Evolutionary conservation across 768 basidiomycete species (phyloP).

Genomic region (Tulasnella sp.): DNA sequence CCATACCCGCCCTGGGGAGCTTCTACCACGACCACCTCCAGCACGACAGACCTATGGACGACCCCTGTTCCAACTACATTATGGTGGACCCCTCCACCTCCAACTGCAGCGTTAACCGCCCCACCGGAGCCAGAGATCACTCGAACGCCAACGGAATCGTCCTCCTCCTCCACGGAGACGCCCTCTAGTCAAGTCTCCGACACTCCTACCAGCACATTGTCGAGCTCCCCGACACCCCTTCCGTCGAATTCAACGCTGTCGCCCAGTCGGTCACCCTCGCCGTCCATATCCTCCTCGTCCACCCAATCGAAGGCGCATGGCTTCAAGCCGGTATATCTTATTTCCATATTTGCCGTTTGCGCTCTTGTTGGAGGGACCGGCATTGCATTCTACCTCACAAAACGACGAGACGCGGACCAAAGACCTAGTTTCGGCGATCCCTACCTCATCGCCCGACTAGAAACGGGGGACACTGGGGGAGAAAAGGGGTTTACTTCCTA

Average conservation of each 20-base stretch:
- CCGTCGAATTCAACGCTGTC: background rate
- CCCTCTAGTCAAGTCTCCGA: background rate
- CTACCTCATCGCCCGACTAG: background rate
- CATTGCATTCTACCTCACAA: background rate
- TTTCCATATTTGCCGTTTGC: background rate
- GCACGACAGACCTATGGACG: background rate
- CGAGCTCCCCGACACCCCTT: background rate
- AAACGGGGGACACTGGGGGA: background rate
- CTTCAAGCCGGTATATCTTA: slow-evolving; percentile 1
- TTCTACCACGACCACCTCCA: slow-evolving; percentile 9
- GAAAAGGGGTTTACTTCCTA: background rate
- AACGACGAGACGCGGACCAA: background rate
- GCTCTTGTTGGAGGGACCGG: background rate
- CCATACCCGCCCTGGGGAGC: slow-evolving; percentile 21
- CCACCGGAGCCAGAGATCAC: background rate
- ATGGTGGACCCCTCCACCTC: background rate
- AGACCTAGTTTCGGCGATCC: background rate
- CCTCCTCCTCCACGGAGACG: background rate
- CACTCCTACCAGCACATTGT: background rate
- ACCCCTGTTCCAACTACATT: background rate
- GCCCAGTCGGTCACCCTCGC: background rate
- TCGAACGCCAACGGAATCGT: background rate
- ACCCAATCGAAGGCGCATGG: background rate
- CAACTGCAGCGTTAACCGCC: background rate
- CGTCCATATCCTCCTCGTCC: background rate